Evolutionary conservation across 768 basidiomycete genomes (phyloP).

Genomic region (Leucosporidium yakuticum): DNA sequence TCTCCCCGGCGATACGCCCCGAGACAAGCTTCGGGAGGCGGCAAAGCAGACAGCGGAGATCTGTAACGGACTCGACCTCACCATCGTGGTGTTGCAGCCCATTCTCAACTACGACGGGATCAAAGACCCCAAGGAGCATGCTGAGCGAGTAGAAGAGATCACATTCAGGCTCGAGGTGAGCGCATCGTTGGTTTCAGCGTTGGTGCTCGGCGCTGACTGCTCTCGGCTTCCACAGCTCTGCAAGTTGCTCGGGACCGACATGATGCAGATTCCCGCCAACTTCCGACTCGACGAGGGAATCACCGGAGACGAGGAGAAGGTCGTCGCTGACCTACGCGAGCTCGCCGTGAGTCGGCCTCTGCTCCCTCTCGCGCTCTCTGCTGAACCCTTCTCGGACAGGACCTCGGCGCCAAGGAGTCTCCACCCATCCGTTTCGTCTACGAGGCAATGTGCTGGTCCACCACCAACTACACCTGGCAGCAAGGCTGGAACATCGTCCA

Average conservation of each 20-base stretch:
- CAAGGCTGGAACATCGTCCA: background rate
- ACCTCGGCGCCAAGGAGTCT: conserved; percentile 3
- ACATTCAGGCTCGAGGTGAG: conserved; percentile 24
- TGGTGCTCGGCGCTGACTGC: background rate
- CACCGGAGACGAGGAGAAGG: conserved; percentile 20
- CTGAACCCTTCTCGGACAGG: conserved; percentile 1
- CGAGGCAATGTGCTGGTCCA: conserved; percentile 26
- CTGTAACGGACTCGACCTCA: conserved; percentile 9
- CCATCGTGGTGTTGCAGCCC: conserved; percentile 19
- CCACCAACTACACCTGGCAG: conserved; percentile 9
- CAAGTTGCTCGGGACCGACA: conserved; percentile 22
- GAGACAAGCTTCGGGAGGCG: conserved; percentile 12
- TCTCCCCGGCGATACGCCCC: background rate
- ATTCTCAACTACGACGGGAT: conserved; percentile 27
- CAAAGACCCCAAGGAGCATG: conserved; percentile 17
- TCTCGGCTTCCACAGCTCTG: conserved; percentile 4
- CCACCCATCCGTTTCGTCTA: conserved; percentile 25
- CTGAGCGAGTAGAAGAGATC: conserved; percentile 10
- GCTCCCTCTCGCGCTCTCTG: background rate
- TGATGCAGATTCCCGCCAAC: conserved; percentile 25
- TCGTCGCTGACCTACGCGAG: conserved; percentile 22
- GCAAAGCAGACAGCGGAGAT: conserved; percentile 8
- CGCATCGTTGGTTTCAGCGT: background rate
- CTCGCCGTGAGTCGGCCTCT: conserved; percentile 12
- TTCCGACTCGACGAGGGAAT: conserved; percentile 21